phyloP scores from a whole-genome alignment of 1,139 yeast species.

The Suhomyces terraborum region DNA sequence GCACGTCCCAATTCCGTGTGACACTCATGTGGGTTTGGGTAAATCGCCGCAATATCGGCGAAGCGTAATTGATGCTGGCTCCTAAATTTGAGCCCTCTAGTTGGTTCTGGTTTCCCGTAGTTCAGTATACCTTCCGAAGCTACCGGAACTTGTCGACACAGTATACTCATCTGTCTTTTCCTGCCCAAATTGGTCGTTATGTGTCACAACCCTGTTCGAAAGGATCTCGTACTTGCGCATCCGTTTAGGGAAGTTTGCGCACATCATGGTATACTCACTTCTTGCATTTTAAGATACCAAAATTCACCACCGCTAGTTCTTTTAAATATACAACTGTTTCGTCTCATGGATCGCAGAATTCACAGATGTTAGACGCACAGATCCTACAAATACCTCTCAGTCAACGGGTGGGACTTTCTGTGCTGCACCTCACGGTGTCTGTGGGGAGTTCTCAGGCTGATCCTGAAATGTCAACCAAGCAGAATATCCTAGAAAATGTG shows the following conservation, averaged over 20 bases:
- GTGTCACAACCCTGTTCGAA: not conserved
- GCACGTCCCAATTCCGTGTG: too few relatives aligned
- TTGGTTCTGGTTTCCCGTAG: too few relatives aligned
- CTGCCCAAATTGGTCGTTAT: too few relatives aligned
- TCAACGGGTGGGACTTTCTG: slow-evolving; percentile 32
- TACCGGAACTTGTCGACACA: too few relatives aligned
- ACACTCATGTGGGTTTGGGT: too few relatives aligned
- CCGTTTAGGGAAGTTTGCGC: not conserved
- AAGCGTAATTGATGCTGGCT: too few relatives aligned
- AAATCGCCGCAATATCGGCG: too few relatives aligned
- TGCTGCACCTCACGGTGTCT: slow-evolving; percentile 34
- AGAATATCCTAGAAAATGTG: slow-evolving; percentile 42
- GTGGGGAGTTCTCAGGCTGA: slow-evolving; percentile 19
- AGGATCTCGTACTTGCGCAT: not conserved
- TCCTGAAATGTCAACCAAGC: not conserved
- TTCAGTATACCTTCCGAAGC: too few relatives aligned
- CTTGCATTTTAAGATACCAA: not conserved
- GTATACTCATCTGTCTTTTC: too few relatives aligned
- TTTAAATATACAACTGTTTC: not conserved
- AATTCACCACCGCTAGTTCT: not conserved
- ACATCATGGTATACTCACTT: not conserved
- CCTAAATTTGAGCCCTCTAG: too few relatives aligned
- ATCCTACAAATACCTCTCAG: slow-evolving; percentile 16
- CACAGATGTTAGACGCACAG: slow-evolving; percentile 4
- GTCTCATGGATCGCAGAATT: not conserved